Evolutionary conservation across 2,329 filamentous ascomycete species (phyloP).

Genomic region (Fusarium penzigii): DNA sequence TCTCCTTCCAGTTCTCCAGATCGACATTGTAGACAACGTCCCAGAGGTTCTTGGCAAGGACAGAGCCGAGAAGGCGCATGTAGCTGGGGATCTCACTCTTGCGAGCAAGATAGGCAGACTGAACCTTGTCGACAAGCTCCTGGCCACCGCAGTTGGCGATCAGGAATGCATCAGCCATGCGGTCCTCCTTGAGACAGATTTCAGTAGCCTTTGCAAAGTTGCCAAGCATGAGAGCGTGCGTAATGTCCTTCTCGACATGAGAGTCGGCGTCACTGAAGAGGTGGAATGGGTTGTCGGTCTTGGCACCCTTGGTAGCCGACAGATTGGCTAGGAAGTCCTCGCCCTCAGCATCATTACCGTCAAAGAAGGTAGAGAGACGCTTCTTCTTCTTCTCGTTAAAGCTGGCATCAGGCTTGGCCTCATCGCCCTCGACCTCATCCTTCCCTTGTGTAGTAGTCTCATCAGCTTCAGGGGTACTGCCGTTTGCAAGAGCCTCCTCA

Average conservation of each 20-base stretch:
- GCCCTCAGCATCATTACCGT: slow-evolving; percentile 62
- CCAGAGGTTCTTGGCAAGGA: slow-evolving; percentile 96
- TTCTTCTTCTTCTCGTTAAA: slow-evolving; percentile 56
- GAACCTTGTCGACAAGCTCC: slow-evolving; percentile 90
- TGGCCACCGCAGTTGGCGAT: slow-evolving; percentile 96
- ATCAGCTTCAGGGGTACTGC: slow-evolving; percentile 38
- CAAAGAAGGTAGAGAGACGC: slow-evolving; percentile 78
- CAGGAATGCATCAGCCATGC: slow-evolving; percentile 95
- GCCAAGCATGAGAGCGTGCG: slow-evolving; percentile 83
- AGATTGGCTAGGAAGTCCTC: slow-evolving; percentile 88
- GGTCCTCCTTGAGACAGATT: slow-evolving; percentile 82
- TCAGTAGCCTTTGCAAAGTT: slow-evolving; percentile 89
- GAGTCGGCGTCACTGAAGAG: slow-evolving; percentile 84
- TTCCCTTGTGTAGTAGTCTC: slow-evolving; percentile 21
- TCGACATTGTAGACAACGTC: slow-evolving; percentile 97
- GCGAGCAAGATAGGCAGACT: slow-evolving; percentile 84
- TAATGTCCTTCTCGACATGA: slow-evolving; percentile 81
- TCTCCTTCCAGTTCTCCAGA: slow-evolving; percentile 91
- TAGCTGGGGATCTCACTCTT: slow-evolving; percentile 87
- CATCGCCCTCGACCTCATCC: slow-evolving; percentile 24
- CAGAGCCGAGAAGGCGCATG: slow-evolving; percentile 82
- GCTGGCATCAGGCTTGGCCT: slow-evolving; percentile 32
- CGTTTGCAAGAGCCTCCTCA: slow-evolving; percentile 56
- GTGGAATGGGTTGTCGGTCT: slow-evolving; percentile 92
- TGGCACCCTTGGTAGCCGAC: slow-evolving; percentile 84